Evolutionary conservation across 1,284 basidiomycete species (phyloP), one percentile per base, ranked within the genome.

Genomic region (Phylloporus sp.): DNA sequence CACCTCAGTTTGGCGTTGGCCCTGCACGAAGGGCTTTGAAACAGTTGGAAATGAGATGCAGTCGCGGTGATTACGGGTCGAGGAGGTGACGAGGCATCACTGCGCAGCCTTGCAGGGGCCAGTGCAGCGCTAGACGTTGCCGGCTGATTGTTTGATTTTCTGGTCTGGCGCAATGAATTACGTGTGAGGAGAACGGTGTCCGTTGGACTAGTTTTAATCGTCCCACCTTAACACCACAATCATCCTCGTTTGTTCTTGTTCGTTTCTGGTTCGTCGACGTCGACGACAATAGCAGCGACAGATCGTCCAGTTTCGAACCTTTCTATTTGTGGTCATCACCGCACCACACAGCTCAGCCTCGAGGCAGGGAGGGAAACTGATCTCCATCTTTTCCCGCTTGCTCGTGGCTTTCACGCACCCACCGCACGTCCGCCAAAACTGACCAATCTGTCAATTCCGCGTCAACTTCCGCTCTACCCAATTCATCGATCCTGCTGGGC

Each of bases 401-500:
- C 78, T 78, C 78, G 77, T 80, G 77, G 76, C 66, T 65, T 79
- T 78, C 79, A 74, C 79, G 78, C 79, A 78, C 76, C 70, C 68
- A 68, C 76, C 76, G 74, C 79, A 77, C 79, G 67, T 72, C 79
- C 75, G 68, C 76, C 69, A 70, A 78, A 73, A 74, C 66, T 61
- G 72, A 74, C 63, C 73, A 79, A 78, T 64, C 70, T 66, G 72
- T 75, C 72, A 69, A 76, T 73, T 76, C 74, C 66, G 69, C 66
- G 61, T 69, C 75, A 68, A 72, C 75, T 71, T 73, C 68, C 71
- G 71, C 59, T 76, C 75, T 77, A 52, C 75, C 77, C 70, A 77
- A 80, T 80, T 69, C 79, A 78, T 78, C 75, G 68, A 75, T 72
- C 69, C 68, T 62, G 60, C 62, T 62, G 66, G 68, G 70, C 64